phyloP scores from a whole-genome alignment of 805 yeast species.

The Myxozyma mucilagina region DNA sequence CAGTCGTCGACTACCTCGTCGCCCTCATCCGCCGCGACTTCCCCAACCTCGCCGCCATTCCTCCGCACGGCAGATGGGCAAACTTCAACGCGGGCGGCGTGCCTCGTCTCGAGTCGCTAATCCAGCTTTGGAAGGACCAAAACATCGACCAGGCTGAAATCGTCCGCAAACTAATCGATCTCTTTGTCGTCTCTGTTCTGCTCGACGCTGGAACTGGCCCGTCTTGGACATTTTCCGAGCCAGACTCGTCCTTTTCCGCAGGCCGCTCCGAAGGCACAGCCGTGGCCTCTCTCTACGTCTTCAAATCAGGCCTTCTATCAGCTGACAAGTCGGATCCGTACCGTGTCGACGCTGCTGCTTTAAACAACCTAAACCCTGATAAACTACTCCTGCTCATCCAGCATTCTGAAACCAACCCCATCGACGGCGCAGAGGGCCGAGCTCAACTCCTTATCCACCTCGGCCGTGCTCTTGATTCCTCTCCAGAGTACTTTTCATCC shows the following conservation, averaged over 20 bases:
- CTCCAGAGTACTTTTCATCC: conserved; percentile 49
- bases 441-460: conserved; percentile 48
- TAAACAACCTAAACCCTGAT: conserved; percentile 43
- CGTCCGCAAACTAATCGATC: conserved; percentile 56
- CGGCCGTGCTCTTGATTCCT: conserved; percentile 49
- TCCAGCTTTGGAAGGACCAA: conserved; percentile 41
- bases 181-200: conserved; percentile 60
- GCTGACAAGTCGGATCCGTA: conserved; percentile 40
- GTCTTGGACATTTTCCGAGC: conserved; percentile 52
- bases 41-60: conserved; percentile 49
- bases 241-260: conserved; percentile 38
- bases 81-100: conserved; percentile 57
- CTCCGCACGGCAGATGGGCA: conserved; percentile 70
- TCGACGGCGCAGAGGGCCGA: conserved; percentile 60
- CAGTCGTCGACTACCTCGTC: conserved; percentile 50
- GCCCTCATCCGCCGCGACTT: conserved; percentile 50
- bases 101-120: conserved; percentile 48
- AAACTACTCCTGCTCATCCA: conserved; percentile 51
- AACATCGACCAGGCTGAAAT: conserved; percentile 46
- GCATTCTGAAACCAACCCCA: conserved; percentile 46
- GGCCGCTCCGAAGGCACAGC: conserved; percentile 66
- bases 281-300: conserved; percentile 58
- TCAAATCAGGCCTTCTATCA: conserved; percentile 51
- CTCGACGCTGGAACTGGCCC: conserved; percentile 72
- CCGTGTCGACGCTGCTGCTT: conserved; percentile 49